phyloP scores from a whole-genome alignment of 108 stramenopile species.

The Epithemia pelagica region DNA sequence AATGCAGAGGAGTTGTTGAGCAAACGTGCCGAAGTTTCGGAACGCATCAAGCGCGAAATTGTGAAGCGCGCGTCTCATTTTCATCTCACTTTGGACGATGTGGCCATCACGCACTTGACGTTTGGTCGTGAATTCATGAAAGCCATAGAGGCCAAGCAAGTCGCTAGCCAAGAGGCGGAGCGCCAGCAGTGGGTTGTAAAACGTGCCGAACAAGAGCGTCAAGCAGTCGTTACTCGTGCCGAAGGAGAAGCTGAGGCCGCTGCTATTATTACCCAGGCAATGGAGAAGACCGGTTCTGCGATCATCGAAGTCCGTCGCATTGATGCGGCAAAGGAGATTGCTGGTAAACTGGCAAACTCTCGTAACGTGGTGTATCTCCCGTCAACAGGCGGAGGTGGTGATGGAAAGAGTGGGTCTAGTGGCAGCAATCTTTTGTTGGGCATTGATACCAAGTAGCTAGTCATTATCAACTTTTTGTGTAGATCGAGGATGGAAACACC shows the following conservation, averaged over 20 bases:
- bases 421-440: constrained; percentile 42
- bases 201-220: constrained; percentile 96
- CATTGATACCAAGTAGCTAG: constrained; percentile 38
- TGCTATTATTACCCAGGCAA: constrained; percentile 91
- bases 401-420: constrained; percentile 2
- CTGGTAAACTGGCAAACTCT: constrained; percentile 82
- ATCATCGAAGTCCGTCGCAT: constrained; percentile 99
- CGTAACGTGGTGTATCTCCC: constrained; percentile 97
- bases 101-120: constrained; percentile 98
- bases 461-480: too few relatives aligned
- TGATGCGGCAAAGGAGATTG: constrained; percentile 99
- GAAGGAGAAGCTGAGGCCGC: constrained; percentile 99
- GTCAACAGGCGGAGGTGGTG: constrained; percentile 40
- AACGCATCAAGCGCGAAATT: constrained; percentile 89
- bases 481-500: too few relatives aligned
- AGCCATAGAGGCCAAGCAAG: constrained; percentile 99
- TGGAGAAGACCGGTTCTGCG: constrained; percentile 93
- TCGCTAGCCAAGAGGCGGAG: constrained; percentile 99
- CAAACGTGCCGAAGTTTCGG: constrained; percentile 94
- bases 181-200: constrained; percentile 95
- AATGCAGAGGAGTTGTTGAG: constrained; percentile 98
- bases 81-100: constrained; percentile 97
- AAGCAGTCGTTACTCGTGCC: constrained; percentile 95
- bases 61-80: constrained; percentile 90
- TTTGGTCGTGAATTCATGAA: constrained; percentile 97